These are phyloP conservation scores for Quercus gilva DNA, from an alignment of 306 rosid genomes.

Conservation along the genomic window DNA sequence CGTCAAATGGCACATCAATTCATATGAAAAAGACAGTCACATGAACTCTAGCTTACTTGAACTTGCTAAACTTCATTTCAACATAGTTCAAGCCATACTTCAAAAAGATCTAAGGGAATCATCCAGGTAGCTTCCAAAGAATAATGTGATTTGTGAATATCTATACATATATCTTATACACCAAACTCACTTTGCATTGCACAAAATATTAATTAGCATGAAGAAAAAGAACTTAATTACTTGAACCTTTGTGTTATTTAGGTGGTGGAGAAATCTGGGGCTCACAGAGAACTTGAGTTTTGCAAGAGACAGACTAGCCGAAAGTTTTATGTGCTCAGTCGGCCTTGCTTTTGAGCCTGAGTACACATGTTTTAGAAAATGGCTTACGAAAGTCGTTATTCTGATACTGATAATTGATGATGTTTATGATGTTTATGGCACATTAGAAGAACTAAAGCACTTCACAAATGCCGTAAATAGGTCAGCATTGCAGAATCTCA, in stretches of 20 bases:
- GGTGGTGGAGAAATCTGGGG: slow-evolving; percentile 76
- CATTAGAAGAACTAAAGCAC: slow-evolving; percentile 45
- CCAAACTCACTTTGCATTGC: background rate
- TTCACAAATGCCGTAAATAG: slow-evolving; percentile 54
- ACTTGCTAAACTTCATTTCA: slow-evolving; percentile 48
- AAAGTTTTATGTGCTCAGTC: slow-evolving; percentile 53
- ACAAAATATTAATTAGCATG: no score
- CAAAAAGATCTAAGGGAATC: slow-evolving; percentile 50
- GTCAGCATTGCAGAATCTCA: slow-evolving; percentile 20
- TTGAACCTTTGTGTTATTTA: background rate
- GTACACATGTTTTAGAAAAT: slow-evolving; percentile 44
- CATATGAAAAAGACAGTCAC: slow-evolving; percentile 3
- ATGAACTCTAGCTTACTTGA: slow-evolving; percentile 26
- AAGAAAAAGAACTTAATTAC: no score
- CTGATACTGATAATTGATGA: slow-evolving; percentile 51
- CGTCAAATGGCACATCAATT: slow-evolving; percentile 43
- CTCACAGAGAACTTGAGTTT: slow-evolving; percentile 36
- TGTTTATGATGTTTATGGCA: slow-evolving; percentile 57
- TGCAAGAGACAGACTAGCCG: slow-evolving; percentile 69
- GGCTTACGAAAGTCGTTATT: slow-evolving; percentile 54
- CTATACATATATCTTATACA: background rate
- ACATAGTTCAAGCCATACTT: slow-evolving; percentile 40
- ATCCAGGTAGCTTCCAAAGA: slow-evolving; percentile 31
- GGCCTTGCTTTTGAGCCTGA: slow-evolving; percentile 51
- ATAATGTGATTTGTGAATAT: background rate